Conservation (phyloP, 2,329 filamentous ascomycete genomes). For the Hirsutella thompsonii region DNA sequence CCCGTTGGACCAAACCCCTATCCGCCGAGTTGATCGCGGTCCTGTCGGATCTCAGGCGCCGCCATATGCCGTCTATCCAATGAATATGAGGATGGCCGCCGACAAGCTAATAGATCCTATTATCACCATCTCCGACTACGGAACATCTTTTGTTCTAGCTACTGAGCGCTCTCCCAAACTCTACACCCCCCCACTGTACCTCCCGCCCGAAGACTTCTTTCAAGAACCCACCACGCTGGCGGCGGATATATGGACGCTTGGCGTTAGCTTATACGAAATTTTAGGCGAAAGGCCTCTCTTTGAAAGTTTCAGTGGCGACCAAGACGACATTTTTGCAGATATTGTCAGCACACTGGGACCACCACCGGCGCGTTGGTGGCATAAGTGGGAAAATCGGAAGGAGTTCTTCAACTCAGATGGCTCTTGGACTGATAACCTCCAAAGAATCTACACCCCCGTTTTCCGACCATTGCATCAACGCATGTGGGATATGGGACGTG, state of each 20-base stretch:
- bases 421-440: neutral
- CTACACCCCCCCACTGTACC: constrained; percentile 9
- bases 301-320: constrained; percentile 8
- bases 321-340: constrained; percentile 9
- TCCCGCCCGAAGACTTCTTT: constrained; percentile 11
- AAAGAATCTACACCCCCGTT: constrained; percentile 5
- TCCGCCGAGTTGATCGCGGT: constrained; percentile 6
- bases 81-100: constrained; percentile 7
- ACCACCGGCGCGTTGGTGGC: constrained; percentile 11
- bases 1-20: constrained; percentile 3
- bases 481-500: constrained; percentile 7
- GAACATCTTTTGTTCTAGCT: constrained; percentile 10
- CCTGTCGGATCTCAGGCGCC: constrained; percentile 8
- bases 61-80: constrained; percentile 8
- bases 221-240: constrained; percentile 9
- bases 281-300: constrained; percentile 10
- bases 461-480: constrained; percentile 7
- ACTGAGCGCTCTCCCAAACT: constrained; percentile 5
- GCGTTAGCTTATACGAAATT: constrained; percentile 10
- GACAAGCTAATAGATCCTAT: constrained; percentile 3
- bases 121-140: constrained; percentile 7
- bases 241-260: constrained; percentile 12
- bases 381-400: constrained; percentile 8
- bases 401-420: constrained; percentile 7
- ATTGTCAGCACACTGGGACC: constrained; percentile 9